phyloP scores from a whole-genome alignment of 2,329 filamentous ascomycete genomes.

The Xylaria sp. region DNA sequence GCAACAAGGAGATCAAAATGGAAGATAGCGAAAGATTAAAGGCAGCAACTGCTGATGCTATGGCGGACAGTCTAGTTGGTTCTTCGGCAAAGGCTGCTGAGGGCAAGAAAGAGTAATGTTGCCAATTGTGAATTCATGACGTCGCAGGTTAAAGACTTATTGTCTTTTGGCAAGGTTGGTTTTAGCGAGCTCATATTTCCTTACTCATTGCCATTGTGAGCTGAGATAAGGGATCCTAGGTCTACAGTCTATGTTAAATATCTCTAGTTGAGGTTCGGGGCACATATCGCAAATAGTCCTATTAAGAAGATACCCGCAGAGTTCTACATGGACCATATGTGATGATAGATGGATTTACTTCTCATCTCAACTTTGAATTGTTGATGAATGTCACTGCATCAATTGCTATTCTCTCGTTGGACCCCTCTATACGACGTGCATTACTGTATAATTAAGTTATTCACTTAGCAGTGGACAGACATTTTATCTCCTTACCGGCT shows the following conservation, averaged over 20 bases:
- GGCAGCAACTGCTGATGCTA: constrained; percentile 71
- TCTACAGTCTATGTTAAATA: neutral
- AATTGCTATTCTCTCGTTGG: neutral
- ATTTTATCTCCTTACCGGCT: constrained; percentile 8
- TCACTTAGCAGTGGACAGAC: neutral
- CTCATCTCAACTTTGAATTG: neutral
- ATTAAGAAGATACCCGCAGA: neutral
- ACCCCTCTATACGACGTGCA: neutral
- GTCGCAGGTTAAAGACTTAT: constrained; percentile 12
- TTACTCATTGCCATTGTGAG: neutral
- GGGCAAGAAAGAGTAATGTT: constrained; percentile 39
- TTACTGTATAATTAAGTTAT: neutral
- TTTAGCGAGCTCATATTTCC: neutral
- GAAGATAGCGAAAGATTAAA: constrained; percentile 71
- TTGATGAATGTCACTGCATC: neutral
- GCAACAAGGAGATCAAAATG: constrained; percentile 61
- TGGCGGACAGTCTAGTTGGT: constrained; percentile 65
- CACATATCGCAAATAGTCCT: neutral
- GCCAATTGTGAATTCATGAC: constrained; percentile 14
- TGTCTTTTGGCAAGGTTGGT: constrained; percentile 14
- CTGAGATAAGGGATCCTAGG: neutral
- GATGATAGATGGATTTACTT: neutral
- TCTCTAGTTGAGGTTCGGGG: neutral
- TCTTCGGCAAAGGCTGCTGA: constrained; percentile 48
- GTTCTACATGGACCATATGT: neutral